Conservation (phyloP, 805 yeast species). For the Debaryomyces hansenii region DNA sequence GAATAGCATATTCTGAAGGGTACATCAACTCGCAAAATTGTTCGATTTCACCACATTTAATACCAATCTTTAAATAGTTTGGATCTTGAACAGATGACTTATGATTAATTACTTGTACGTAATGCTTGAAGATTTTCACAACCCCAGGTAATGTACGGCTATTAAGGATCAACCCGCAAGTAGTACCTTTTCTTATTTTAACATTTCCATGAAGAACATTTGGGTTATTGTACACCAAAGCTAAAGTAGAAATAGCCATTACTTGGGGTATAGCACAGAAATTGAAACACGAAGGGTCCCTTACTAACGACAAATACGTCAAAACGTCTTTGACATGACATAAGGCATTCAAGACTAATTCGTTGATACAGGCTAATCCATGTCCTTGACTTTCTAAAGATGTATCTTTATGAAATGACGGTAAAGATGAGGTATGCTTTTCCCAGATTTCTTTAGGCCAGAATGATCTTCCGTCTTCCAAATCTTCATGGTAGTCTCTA, state of each 20-base stretch:
- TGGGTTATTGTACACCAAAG: slow-evolving; percentile 80
- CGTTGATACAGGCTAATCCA: slow-evolving; percentile 78
- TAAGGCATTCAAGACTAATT: slow-evolving; percentile 77
- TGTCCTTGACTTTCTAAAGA: slow-evolving; percentile 45
- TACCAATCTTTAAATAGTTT: slow-evolving; percentile 78
- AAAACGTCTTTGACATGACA: slow-evolving; percentile 76
- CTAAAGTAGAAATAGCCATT: slow-evolving; percentile 96
- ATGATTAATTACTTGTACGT: slow-evolving; percentile 73
- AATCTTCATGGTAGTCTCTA: slow-evolving; percentile 91
- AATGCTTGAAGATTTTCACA: slow-evolving; percentile 71
- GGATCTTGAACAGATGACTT: slow-evolving; percentile 82
- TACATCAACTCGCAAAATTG: slow-evolving; percentile 80
- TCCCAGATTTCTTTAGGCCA: slow-evolving; percentile 97
- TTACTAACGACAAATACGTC: slow-evolving; percentile 69
- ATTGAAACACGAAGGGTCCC: slow-evolving; percentile 80
- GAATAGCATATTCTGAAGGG: slow-evolving; percentile 55
- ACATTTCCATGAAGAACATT: slow-evolving; percentile 67
- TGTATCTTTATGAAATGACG: slow-evolving; percentile 49
- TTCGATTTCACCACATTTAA: slow-evolving; percentile 84
- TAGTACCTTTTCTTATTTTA: slow-evolving; percentile 87
- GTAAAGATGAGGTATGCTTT: slow-evolving; percentile 65
- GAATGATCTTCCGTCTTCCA: slow-evolving; percentile 87
- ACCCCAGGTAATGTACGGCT: slow-evolving; percentile 76
- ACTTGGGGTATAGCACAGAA: slow-evolving; percentile 99
- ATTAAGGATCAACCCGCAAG: slow-evolving; percentile 71